phyloP scores from a whole-genome alignment of 495 filamentous ascomycete genomes.

The Hyaloscypha finlandica region DNA sequence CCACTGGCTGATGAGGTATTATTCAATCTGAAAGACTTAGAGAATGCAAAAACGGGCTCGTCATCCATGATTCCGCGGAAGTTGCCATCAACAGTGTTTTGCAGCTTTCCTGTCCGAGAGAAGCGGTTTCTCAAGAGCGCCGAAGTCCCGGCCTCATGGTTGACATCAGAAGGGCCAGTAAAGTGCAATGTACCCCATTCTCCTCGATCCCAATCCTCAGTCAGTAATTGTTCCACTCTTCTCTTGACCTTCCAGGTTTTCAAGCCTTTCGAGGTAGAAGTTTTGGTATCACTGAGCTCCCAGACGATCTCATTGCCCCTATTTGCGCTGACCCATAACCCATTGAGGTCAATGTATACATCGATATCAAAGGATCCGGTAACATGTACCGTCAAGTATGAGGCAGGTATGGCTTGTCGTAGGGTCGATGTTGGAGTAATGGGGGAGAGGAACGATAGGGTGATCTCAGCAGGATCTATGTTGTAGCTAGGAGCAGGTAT shows the following conservation, averaged over 20 bases:
- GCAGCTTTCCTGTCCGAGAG: slow-evolving; percentile 64
- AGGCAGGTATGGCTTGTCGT: slow-evolving; percentile 86
- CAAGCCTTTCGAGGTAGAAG: slow-evolving; percentile 29
- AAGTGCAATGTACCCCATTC: slow-evolving; percentile 91
- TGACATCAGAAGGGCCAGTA: slow-evolving; percentile 64
- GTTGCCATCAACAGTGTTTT: slow-evolving; percentile 59
- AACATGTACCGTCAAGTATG: slow-evolving; percentile 77
- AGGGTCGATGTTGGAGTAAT: slow-evolving; percentile 91
- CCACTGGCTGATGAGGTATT: slow-evolving; percentile 31
- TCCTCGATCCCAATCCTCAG: slow-evolving; percentile 72
- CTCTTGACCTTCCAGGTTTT: slow-evolving; percentile 65
- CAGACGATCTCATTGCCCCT: slow-evolving; percentile 67
- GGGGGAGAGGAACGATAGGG: slow-evolving; percentile 86
- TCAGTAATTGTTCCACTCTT: slow-evolving; percentile 65
- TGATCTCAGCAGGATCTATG: slow-evolving; percentile 50
- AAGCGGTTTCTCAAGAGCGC: slow-evolving; percentile 70
- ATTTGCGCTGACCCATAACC: slow-evolving; percentile 85
- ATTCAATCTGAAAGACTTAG: slow-evolving; percentile 68
- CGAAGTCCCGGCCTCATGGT: slow-evolving; percentile 72
- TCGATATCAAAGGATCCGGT: slow-evolving; percentile 72
- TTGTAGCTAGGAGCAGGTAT: slow-evolving; percentile 52
- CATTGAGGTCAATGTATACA: slow-evolving; percentile 86
- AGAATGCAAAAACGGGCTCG: slow-evolving; percentile 89
- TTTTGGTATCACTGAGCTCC: slow-evolving; percentile 51
- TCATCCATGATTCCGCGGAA: slow-evolving; percentile 79